Base-by-base conservation (phyloP, 1,139 yeast genomes). In the Geotrichum macrosporum region DNA sequence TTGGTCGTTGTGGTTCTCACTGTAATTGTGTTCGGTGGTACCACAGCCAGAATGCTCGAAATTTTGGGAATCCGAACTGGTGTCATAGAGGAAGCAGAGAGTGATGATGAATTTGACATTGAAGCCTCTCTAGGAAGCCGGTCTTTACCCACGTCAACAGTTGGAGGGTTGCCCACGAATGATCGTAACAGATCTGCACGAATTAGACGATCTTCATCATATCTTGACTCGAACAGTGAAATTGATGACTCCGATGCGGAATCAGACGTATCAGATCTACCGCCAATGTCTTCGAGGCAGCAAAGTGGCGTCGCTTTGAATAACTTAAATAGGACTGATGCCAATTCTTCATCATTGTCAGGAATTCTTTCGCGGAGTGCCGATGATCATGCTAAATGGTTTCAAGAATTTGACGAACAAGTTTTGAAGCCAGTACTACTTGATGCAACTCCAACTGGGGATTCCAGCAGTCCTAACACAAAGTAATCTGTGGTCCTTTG, bases 21-120 rank as follows among this genome's bases (percentile, higher is more conserved):
- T 0, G 98, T 94, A 27, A 89, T 94, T 52, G 76, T 94, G 32
- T 94, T 94, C 66, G 99, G 99, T 47, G 98, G 99, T 41, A 94
- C 98, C 1, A 92, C 97, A 0, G 96, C 98, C 1, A 85, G 95
- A 40, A 94, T 94, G 98, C 76, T 94, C 53, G 98, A 94, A 63
- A 86, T 92, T 52, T 72, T 92, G 56, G 94, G 95, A 41, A 94
- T 94, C 55, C 84, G 84, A 55, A 84, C 95, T 1, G 98, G 98
- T 0, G 87, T 92, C 52, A 75, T 85, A 26, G 92, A 83, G 58
- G 95, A 86, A 47, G 72, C 72, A 41, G 92, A 81, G 36, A 80
- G 88, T 35, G 97, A 92, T 64, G 97, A 92, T 61, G 97, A 92
- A 64, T 92, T 92, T 63, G 97, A 89, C 58, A 84, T 88, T 46